phyloP scores from a whole-genome alignment of 306 rosid genomes.

The Styphnolobium japonicum region DNA sequence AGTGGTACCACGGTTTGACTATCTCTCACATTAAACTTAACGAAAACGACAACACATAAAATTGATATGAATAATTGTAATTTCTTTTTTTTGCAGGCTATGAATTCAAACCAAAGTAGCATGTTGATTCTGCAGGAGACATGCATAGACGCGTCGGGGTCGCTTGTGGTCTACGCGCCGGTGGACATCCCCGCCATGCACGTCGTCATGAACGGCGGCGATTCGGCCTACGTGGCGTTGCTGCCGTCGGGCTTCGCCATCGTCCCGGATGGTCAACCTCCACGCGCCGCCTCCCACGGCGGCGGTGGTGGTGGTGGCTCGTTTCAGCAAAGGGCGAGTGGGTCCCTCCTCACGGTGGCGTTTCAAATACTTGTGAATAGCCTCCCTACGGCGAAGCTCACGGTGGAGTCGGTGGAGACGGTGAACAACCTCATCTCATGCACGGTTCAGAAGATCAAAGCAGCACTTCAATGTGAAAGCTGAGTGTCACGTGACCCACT shows the following conservation, averaged over 20 bases:
- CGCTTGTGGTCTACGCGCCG: slow-evolving; percentile 96
- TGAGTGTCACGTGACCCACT: slow-evolving; percentile 20
- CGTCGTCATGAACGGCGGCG: slow-evolving; percentile 90
- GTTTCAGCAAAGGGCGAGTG: slow-evolving; percentile 39
- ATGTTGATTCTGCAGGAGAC: slow-evolving; percentile 93
- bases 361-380: slow-evolving; percentile 91
- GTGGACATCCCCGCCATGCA: slow-evolving; percentile 97
- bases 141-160: slow-evolving; percentile 79
- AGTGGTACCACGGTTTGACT: slow-evolving; percentile 43
- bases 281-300: not conserved
- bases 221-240: slow-evolving; percentile 87
- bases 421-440: slow-evolving; percentile 89
- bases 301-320: not conserved
- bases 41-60: slow-evolving; percentile 24
- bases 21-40: not conserved
- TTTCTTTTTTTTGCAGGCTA: slow-evolving; percentile 43
- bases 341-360: slow-evolving; percentile 83
- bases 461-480: slow-evolving; percentile 70
- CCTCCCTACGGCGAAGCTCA: slow-evolving; percentile 82
- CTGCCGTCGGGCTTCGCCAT: slow-evolving; percentile 84
- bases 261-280: slow-evolving; percentile 76
- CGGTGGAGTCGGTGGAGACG: slow-evolving; percentile 94
- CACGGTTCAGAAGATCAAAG: slow-evolving; percentile 87
- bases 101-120: slow-evolving; percentile 83
- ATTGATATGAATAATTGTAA: not conserved